Percentiles rank a stretch among this genome's conserved stretches.
These are phyloP conservation scores for Fragilaria crotonensis DNA, from an alignment of 108 stramenopile genomes.

Conservation along the genomic window DNA sequence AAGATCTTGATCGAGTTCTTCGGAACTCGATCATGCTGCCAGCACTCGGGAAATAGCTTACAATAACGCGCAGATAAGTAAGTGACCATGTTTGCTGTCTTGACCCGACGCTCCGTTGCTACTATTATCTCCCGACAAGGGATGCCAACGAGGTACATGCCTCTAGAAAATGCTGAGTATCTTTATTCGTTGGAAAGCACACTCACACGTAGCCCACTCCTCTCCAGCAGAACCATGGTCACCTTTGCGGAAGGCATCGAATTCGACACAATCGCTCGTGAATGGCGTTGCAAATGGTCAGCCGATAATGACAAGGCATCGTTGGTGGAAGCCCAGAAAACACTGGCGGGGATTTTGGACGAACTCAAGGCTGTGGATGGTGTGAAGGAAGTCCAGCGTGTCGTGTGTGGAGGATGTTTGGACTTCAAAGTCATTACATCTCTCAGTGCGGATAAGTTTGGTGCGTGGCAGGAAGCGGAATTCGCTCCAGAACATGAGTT, in stretches of 20 bases:
- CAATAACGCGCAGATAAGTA: too few species aligned
- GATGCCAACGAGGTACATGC: too few species aligned
- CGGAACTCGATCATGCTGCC: too few species aligned
- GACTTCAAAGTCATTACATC: slow-evolving; percentile 41
- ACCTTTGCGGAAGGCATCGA: slow-evolving; percentile 59
- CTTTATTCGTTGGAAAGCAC: too few species aligned
- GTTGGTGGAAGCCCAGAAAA: slow-evolving; percentile 57
- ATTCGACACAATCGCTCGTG: slow-evolving; percentile 65
- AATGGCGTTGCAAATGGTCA: slow-evolving; percentile 79
- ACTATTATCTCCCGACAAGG: too few species aligned
- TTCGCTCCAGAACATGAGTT: slow-evolving; percentile 60
- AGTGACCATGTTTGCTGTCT: too few species aligned
- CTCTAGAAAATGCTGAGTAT: too few species aligned
- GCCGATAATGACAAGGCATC: slow-evolving; percentile 46
- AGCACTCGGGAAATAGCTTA: too few species aligned
- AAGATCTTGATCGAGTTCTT: too few species aligned
- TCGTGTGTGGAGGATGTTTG: slow-evolving; percentile 77
- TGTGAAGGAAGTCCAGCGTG: slow-evolving; percentile 46
- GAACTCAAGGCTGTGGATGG: slow-evolving; percentile 53
- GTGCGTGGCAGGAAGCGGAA: slow-evolving; percentile 34
- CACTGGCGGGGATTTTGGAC: slow-evolving; percentile 39
- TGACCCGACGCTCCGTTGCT: too few species aligned
- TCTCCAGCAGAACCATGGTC: slow-evolving; percentile 29
- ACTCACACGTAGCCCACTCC: too few species aligned
- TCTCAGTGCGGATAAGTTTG: slow-evolving; percentile 35